Evolutionary conservation across 179 eudicot genomes (phyloP).

Genomic region (Pouteria campechiana): DNA sequence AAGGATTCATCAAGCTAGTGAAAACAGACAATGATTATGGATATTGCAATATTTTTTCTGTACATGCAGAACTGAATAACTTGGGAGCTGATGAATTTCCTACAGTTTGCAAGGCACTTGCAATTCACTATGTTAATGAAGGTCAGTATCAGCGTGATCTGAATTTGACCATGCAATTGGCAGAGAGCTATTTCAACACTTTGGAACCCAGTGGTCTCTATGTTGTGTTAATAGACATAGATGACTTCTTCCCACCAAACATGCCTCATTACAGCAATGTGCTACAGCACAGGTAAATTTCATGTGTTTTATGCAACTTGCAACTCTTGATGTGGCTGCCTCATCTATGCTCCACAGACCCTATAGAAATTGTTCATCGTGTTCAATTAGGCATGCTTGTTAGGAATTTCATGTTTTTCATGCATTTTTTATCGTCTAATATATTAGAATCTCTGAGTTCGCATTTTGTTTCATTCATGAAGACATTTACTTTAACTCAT

Average conservation of each 20-base stretch:
- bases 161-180: constrained; percentile 11
- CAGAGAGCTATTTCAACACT: constrained; percentile 12
- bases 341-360: not conserved
- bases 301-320: not conserved
- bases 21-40: constrained; percentile 6
- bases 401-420: not conserved
- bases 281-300: constrained; percentile 11
- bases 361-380: not conserved
- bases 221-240: constrained; percentile 24
- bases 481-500: too few species aligned
- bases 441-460: too few species aligned
- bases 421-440: too few species aligned
- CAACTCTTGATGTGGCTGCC: too few species aligned
- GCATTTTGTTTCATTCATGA: too few species aligned
- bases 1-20: constrained; percentile 13
- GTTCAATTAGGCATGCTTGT: not conserved
- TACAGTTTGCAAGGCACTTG: constrained; percentile 14
- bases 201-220: constrained; percentile 12
- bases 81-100: constrained; percentile 14
- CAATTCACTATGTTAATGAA: constrained; percentile 13
- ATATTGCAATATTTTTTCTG: constrained; percentile 20
- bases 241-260: constrained; percentile 14
- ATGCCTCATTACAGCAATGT: not conserved
- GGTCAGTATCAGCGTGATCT: constrained; percentile 23
- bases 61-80: constrained; percentile 25